Evolutionary conservation across 331 rosid species (phyloP).

Genomic region (Pyracantha coccinea): DNA sequence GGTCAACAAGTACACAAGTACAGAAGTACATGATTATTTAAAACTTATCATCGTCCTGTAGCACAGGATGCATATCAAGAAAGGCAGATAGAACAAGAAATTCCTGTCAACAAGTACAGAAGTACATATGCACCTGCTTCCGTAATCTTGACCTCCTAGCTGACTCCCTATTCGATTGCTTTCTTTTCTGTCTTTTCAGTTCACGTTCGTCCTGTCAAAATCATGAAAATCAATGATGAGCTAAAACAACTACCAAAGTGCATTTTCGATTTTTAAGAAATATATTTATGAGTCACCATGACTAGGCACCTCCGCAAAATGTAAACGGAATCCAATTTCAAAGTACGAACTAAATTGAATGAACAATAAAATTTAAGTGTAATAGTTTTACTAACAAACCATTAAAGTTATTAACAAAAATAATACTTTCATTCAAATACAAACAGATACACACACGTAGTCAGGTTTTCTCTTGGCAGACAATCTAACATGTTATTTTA

Average conservation of each 20-base stretch:
- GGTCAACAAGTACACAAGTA: too few relatives aligned
- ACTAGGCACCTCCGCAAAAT: not conserved
- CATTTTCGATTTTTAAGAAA: not conserved
- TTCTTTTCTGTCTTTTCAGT: conserved; percentile 86
- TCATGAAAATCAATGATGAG: not conserved
- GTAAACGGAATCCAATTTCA: not conserved
- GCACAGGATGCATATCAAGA: not conserved
- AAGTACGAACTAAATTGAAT: not conserved
- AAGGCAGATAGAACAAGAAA: not conserved
- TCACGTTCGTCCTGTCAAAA: conserved; percentile 83
- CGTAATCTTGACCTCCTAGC: conserved; percentile 97
- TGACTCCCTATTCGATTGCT: conserved; percentile 95
- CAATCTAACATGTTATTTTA: not conserved
- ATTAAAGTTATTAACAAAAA: not conserved
- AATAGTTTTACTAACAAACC: too few relatives aligned
- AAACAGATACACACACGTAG: too few relatives aligned
- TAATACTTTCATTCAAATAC: not conserved
- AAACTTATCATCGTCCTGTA: not conserved
- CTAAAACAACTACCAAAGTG: not conserved
- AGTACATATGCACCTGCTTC: conserved; percentile 61
- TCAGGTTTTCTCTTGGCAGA: not conserved
- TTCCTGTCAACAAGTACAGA: not conserved
- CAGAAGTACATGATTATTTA: not conserved
- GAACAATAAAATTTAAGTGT: not conserved
- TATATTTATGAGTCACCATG: not conserved